Base-by-base conservation (phyloP, 2,329 filamentous ascomycete genomes). In the Exophiala dermatitidis region DNA sequence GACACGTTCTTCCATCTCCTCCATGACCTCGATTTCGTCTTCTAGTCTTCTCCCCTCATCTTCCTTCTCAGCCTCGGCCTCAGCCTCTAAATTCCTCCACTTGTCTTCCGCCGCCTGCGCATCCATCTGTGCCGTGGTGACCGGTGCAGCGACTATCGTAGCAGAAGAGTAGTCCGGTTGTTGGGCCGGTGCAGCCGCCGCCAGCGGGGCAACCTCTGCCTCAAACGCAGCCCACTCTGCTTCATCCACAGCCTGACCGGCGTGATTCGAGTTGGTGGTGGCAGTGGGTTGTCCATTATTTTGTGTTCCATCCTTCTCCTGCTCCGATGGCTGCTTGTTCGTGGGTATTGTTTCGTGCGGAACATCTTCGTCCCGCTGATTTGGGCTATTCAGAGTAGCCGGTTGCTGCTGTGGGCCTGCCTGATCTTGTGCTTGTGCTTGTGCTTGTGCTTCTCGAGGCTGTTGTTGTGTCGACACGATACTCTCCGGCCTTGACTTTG, bases 161-260 rank as follows among this genome's bases (percentile, higher is more conserved):
- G 80, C 82, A 53, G 78, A 75, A 2, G 62, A 56, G 46, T 62
- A 63, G 50, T 55, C 56, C 43, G 48, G 61, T 26, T 63, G 58
- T 41, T 62, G 63, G 50, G 54, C 56, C 43, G 48, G 61, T 26
- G 62, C 58, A 40, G 69, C 57, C 52, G 68, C 68, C 5, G 69
- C 68, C 46, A 71, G 68, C 38, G 67, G 72, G 5, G 82, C 85
- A 51, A 95, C 83, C 50, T 95, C 88, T 2, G 86, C 86, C 67
- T 95, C 85, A 66, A 95, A 94, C 5, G 88, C 87, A 1, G 87
- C 85, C 86, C 87, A 93, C 69, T 93, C 87, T 50, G 84, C 81
- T 64, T 95, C 88, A 66, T 90, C 82, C 5, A 88, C 71, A 3
- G 49, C 31, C 45, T 66, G 60, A 46, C 12, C 31, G 4, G 41